These are phyloP conservation scores for Ustilago shanxiensis DNA, from an alignment of 1,284 basidiomycete genomes.

Conservation along the genomic window DNA sequence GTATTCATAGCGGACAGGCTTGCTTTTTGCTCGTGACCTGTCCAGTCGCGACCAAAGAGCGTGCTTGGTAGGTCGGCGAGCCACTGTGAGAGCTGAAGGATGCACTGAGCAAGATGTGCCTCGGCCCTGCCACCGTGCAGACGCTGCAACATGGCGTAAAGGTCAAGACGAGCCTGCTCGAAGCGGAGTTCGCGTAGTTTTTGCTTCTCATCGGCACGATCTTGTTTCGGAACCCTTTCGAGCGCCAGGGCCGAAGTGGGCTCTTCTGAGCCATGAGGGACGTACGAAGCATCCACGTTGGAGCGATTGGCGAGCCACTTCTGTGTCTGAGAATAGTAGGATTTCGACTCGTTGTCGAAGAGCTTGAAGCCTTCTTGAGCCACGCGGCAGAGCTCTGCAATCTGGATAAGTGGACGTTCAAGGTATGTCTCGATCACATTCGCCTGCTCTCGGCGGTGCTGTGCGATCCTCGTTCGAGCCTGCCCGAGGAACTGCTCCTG, in stretches of 20 bases:
- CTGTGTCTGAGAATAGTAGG: conserved; percentile 62
- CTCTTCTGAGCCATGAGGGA: conserved; percentile 4
- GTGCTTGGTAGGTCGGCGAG: conserved; percentile 17
- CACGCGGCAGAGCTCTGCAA: conserved; percentile 49
- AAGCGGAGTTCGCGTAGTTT: conserved; percentile 55
- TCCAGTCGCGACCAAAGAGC: conserved; percentile 14
- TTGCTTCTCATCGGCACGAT: conserved; percentile 59
- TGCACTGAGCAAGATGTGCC: conserved; percentile 34
- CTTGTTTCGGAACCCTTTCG: conserved; percentile 36
- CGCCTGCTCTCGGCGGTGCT: conserved; percentile 30
- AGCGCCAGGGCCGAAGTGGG: neutral
- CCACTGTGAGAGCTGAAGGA: conserved; percentile 47
- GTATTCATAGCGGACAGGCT: conserved; percentile 10
- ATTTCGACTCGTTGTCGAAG: conserved; percentile 58
- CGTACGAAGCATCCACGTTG: neutral
- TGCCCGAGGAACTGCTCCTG: conserved; percentile 17
- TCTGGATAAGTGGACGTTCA: conserved; percentile 44
- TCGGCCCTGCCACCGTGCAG: conserved; percentile 59
- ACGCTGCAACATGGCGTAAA: conserved; percentile 25
- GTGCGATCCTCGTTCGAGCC: conserved; percentile 21
- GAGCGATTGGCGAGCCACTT: conserved; percentile 58
- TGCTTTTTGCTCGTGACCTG: neutral
- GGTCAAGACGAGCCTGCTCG: conserved; percentile 51
- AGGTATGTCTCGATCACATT: conserved; percentile 37
- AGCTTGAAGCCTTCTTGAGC: conserved; percentile 46